Base-by-base conservation (phyloP, 805 yeast species). In the Jamesozyma rosinii region DNA sequence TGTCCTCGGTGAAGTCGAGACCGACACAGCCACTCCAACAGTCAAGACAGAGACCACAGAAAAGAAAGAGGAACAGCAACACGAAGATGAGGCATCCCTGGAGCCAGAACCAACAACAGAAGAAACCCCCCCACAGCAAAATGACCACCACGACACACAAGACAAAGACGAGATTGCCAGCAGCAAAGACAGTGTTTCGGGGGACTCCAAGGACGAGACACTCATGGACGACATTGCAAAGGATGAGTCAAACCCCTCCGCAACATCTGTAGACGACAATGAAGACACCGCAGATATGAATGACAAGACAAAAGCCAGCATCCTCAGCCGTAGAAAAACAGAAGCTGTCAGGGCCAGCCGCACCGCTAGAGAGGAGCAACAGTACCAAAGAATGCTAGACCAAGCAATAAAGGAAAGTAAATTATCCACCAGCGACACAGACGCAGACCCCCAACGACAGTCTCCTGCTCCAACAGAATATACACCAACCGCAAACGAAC, bases 291-390 rank as follows among this genome's bases (percentile, higher is more conserved):
- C 52, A 4, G 61, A 22, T 9, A 52, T 53, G 14, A 49, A 43
- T 22, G 48, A 48, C 5, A 27, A 22, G 5, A 32, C 30, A 5
- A 61, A 57, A 27, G 54, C 54, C 11, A 55, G 19, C 22, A 34
- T 10, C 14, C 6, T 8, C 11, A 22, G 22, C 22, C 6, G 18
- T 5, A n/a, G 9, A 9, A 10, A 15, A 6, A 34, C 10, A 14
- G 62, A 59, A 42, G 58, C 65, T 34, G 67, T 62, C 35, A 51
- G 70, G 30, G 67, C 67, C 5, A 66, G 69, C 9, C 62, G 57
- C 21, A 58, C 59, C 40, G 64, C 69, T 1, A 59, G 71, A 46
- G 72, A 68, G 46, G 73, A 69, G 42, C 65, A 68, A 15, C 67
- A 69, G 32, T 69, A 68, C 45, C 71, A 67, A 49, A 58, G 65